Conservation (phyloP, 2,329 filamentous ascomycete species). For the Mycosphaerelloides madeirae region DNA sequence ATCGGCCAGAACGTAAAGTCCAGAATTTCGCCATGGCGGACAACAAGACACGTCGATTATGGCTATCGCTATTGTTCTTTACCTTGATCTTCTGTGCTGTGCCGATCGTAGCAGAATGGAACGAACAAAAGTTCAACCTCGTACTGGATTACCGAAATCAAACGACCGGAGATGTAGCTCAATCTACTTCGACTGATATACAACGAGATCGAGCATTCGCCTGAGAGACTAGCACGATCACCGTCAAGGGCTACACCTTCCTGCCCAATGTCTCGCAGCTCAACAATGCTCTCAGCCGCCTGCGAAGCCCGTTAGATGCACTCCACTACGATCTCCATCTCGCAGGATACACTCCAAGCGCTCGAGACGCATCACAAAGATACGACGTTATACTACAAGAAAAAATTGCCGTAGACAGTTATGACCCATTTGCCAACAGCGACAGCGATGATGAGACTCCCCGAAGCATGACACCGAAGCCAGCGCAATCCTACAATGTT, state of each 20-base stretch:
- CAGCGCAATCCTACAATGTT: neutral
- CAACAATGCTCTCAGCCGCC: neutral
- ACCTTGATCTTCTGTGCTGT: too few species aligned
- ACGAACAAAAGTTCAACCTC: too few species aligned
- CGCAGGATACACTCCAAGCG: neutral
- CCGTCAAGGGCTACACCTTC: neutral
- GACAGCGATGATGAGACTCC: neutral
- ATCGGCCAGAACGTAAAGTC: too few species aligned
- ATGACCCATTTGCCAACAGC: neutral
- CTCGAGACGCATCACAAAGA: neutral
- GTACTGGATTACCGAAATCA: too few species aligned
- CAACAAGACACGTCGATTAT: too few species aligned
- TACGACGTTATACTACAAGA: neutral
- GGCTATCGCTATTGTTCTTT: too few species aligned
- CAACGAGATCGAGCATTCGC: too few species aligned
- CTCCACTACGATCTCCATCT: neutral
- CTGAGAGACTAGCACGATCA: neutral
- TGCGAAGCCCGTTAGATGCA: neutral
- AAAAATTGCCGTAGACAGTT: too few species aligned
- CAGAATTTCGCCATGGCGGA: too few species aligned
- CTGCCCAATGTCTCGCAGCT: neutral
- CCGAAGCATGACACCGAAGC: neutral
- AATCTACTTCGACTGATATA: too few species aligned
- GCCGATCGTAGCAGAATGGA: too few species aligned
- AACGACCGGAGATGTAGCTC: too few species aligned